These are phyloP conservation scores for Arthrobotrys conoides DNA, from an alignment of 2,329 filamentous ascomycete species.

Conservation along the genomic window DNA sequence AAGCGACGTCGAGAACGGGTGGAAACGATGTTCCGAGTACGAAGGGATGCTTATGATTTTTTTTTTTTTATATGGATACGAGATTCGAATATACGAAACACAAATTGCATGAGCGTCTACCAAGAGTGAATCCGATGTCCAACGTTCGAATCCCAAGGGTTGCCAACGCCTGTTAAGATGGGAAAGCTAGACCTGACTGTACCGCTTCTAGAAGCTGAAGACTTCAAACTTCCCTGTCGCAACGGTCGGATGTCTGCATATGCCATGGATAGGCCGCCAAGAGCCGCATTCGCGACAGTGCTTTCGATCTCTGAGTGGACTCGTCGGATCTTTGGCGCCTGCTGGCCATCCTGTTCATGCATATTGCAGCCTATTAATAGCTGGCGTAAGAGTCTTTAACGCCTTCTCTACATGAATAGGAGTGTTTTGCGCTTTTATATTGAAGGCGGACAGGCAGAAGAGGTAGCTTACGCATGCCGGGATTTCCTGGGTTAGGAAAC, in stretches of 20 bases:
- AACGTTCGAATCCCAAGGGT: neutral
- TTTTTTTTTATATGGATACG: neutral
- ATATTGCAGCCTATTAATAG: slow-evolving; percentile 42
- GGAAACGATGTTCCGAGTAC: slow-evolving; percentile 88
- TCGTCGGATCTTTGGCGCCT: slow-evolving; percentile 36
- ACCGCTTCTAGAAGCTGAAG: slow-evolving; percentile 38
- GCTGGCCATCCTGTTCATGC: neutral
- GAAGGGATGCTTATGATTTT: slow-evolving; percentile 44
- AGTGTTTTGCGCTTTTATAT: slow-evolving; percentile 24
- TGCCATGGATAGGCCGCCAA: slow-evolving; percentile 28
- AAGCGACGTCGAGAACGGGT: slow-evolving; percentile 80
- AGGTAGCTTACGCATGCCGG: slow-evolving; percentile 43
- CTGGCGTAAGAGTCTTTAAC: slow-evolving; percentile 25
- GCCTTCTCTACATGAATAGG: neutral
- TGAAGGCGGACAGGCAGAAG: slow-evolving; percentile 45
- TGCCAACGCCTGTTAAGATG: slow-evolving; percentile 5
- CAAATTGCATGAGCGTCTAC: neutral
- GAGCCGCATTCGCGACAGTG: slow-evolving; percentile 9
- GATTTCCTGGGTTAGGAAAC: slow-evolving; percentile 11
- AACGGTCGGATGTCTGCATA: slow-evolving; percentile 47
- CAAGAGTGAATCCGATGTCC: neutral
- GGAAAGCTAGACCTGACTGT: slow-evolving; percentile 11
- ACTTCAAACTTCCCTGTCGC: slow-evolving; percentile 24
- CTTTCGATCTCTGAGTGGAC: slow-evolving; percentile 14
- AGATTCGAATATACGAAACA: neutral